phyloP scores from a whole-genome alignment of 2,329 filamentous ascomycete genomes.

The Neurospora sp. region DNA sequence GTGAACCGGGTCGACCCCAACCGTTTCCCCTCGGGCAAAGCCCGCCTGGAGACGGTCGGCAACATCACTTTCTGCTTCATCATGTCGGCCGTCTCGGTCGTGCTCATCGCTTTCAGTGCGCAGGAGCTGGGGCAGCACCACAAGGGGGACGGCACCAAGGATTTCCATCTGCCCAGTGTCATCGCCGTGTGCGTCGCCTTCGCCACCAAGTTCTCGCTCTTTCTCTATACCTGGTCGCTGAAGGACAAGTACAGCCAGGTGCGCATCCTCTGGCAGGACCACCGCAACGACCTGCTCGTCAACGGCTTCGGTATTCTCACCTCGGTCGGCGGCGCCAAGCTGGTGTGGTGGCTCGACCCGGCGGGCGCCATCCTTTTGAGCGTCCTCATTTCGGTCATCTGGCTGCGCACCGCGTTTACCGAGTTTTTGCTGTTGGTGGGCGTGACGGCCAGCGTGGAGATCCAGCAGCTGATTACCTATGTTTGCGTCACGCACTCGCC shows the following conservation, averaged over 20 bases:
- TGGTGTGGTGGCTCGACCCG: conserved; percentile 92
- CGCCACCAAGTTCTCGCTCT: conserved; percentile 69
- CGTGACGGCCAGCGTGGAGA: conserved; percentile 74
- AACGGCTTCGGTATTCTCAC: conserved; percentile 90
- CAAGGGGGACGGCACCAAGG: conserved; percentile 40
- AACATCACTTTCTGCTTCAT: conserved; percentile 96
- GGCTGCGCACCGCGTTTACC: conserved; percentile 74
- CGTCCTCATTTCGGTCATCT: conserved; percentile 65
- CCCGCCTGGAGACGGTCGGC: conserved; percentile 86
- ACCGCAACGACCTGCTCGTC: conserved; percentile 94
- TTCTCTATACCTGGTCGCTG: conserved; percentile 86
- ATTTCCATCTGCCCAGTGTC: conserved; percentile 73
- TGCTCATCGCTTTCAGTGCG: conserved; percentile 82
- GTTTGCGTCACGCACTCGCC: conserved; percentile 88
- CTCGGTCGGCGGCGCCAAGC: conserved; percentile 79
- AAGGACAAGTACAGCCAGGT: conserved; percentile 88
- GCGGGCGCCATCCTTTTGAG: conserved; percentile 82
- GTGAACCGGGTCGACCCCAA: conserved; percentile 78
- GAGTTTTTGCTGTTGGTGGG: conserved; percentile 92
- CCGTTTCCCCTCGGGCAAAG: conserved; percentile 85
- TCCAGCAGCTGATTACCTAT: conserved; percentile 91
- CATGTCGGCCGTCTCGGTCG: conserved; percentile 85
- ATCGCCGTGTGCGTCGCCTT: conserved; percentile 82
- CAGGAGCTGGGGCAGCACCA: conserved; percentile 53
- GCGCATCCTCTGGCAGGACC: conserved; percentile 89